Conservation (phyloP, 208 protist species). For the Leishmania turanica region DNA sequence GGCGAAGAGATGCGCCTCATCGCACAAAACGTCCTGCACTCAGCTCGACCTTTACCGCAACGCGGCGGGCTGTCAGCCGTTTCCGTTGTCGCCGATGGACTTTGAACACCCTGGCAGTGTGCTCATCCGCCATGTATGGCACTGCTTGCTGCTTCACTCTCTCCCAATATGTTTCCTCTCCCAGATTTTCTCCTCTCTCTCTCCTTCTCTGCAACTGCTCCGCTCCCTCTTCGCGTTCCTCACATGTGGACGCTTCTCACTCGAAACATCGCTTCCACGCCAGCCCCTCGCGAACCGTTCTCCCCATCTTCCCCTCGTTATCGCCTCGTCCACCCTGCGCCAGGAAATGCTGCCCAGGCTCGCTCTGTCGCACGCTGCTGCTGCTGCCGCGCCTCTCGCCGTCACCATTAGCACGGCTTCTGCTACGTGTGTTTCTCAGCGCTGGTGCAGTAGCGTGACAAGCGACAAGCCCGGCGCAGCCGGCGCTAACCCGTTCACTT, state of each 20-base stretch:
- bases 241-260: neutral
- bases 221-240: neutral
- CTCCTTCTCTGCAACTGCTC: neutral
- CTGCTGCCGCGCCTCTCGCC: neutral
- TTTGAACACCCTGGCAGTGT: neutral
- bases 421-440: constrained; percentile 7
- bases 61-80: neutral
- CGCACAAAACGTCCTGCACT: neutral
- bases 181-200: neutral
- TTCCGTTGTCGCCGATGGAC: neutral
- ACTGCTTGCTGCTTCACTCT: neutral
- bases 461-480: neutral
- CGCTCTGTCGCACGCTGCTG: neutral
- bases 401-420: neutral
- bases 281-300: neutral
- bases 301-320: too few relatives aligned
- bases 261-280: neutral
- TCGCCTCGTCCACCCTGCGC: neutral
- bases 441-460: constrained; percentile 13
- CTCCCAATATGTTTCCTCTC: neutral
- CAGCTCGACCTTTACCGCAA: neutral
- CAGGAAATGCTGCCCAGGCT: neutral
- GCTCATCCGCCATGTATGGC: neutral
- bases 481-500: constrained; percentile 19
- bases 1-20: neutral